Evolutionary conservation across 2,329 filamentous ascomycete genomes (phyloP).

Genomic region (Thelonectria blattea): DNA sequence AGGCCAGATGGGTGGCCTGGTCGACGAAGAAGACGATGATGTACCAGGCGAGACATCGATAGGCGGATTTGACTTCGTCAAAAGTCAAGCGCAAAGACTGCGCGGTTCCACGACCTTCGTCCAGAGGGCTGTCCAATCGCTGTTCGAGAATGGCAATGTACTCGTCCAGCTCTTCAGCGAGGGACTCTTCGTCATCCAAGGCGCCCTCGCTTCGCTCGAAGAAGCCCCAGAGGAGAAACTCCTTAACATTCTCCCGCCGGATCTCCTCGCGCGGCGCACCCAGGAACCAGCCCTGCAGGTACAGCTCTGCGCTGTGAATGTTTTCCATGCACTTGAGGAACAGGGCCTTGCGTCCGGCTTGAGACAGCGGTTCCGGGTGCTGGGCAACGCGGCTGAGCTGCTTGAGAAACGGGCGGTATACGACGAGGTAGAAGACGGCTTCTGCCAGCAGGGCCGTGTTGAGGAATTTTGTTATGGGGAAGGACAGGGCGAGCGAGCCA

Average conservation of each 20-base stretch:
- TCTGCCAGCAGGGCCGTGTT: conserved; percentile 48
- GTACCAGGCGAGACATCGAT: conserved; percentile 71
- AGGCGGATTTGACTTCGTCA: conserved; percentile 66
- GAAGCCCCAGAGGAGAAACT: conserved; percentile 73
- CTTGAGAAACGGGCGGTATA: conserved; percentile 51
- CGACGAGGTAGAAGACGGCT: conserved; percentile 47
- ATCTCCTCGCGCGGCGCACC: conserved; percentile 63
- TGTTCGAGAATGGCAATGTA: conserved; percentile 60
- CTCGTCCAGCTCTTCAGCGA: conserved; percentile 50
- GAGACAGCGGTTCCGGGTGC: conserved; percentile 51
- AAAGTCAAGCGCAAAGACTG: conserved; percentile 67
- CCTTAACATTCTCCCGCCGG: conserved; percentile 68
- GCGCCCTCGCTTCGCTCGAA: conserved; percentile 53
- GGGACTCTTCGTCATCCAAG: conserved; percentile 36
- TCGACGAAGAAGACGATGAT: conserved; percentile 61
- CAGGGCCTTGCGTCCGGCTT: conserved; percentile 57
- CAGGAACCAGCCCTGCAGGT: conserved; percentile 71
- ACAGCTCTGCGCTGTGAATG: conserved; percentile 60
- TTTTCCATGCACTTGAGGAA: conserved; percentile 63
- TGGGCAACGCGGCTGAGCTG: conserved; percentile 47
- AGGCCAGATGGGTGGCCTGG: conserved; percentile 52
- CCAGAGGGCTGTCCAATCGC: conserved; percentile 56
- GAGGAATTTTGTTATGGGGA: conserved; percentile 28
- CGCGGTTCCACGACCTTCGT: conserved; percentile 61
- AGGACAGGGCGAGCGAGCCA: conserved; percentile 23